These are phyloP conservation scores for Penicillium verhagenii DNA, from an alignment of 495 filamentous ascomycete species.

Conservation along the genomic window DNA sequence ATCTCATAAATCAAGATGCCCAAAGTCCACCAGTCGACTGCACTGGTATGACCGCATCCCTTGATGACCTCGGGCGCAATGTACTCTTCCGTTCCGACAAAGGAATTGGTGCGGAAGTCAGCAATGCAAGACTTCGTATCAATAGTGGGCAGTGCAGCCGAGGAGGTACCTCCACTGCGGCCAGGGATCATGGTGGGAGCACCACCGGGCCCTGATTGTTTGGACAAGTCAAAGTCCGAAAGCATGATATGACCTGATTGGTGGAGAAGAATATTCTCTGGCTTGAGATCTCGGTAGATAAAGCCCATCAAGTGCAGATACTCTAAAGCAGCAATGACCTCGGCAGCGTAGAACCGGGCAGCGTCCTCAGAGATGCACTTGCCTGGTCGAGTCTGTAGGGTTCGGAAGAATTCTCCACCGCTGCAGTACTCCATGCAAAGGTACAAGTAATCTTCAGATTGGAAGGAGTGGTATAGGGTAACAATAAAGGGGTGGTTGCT, in stretches of 20 bases:
- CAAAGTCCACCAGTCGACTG: constrained; percentile 98
- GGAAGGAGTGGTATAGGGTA: constrained; percentile 96
- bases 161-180: constrained; percentile 71
- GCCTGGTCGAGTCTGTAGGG: constrained; percentile 91
- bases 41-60: constrained; percentile 95
- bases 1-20: constrained; percentile 98
- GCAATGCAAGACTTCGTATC: constrained; percentile 98
- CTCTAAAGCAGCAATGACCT: constrained; percentile 96
- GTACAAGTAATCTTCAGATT: constrained; percentile 97
- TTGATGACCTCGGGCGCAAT: constrained; percentile 99
- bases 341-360: constrained; percentile 94
- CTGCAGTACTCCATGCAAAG: constrained; percentile 99
- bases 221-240: constrained; percentile 97
- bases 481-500: constrained; percentile 99
- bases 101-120: constrained; percentile 97
- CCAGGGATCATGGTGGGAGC: constrained; percentile 96
- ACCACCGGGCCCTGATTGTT: constrained; percentile 94
- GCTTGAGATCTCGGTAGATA: constrained; percentile 97
- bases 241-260: constrained; percentile 99
- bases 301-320: constrained; percentile 99
- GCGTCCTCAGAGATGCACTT: constrained; percentile 98
- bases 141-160: constrained; percentile 83
- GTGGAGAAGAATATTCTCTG: constrained; percentile 73
- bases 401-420: constrained; percentile 95
- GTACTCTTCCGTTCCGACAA: constrained; percentile 98